Base-by-base conservation (phyloP, 139 green algal genomes). In the Mesotaenium endlicherianum region DNA sequence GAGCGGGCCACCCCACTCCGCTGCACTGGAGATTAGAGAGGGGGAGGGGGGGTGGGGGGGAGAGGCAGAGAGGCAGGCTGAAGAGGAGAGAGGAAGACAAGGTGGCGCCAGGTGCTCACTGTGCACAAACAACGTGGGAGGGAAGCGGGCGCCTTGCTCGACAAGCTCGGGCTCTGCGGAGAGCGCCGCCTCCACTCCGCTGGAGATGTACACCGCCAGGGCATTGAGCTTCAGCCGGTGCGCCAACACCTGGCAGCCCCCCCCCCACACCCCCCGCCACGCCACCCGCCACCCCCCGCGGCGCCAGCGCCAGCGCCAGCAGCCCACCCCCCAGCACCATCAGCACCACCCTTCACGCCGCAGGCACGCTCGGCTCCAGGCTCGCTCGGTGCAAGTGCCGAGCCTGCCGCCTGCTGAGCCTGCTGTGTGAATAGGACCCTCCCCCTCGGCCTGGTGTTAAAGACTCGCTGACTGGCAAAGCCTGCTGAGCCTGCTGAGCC, bases 61-160 rank as follows among this genome's bases (percentile, higher is more conserved):
- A 34, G 26, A 34, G 53, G 53, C 53, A 64, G 53, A 64, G 26
- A 64, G 26, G 26, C 20, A 34, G 53, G 20, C 53, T 64, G 53
- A 34, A 64, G 20, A 26, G 26, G 26, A 64, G 20, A 34, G 20
- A 26, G 53, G 26, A 64, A 64, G 53, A 64, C 53, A 64, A 42
- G 14, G 8, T 75, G 8, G 64, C 11, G 14, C 8, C 11, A 75
- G 8, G 34, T 60, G 30, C 70, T 67, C 44, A 79, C 70, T 79
- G 30, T 79, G 70, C 20, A 79, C 70, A 70, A 79, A 79, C 26
- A 79, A 16, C 43, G 70, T 79, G 6, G 70, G 70, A 30, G 70
- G 70, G 70, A 40, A 79, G 11, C 6, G 20, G 17, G 16, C 30
- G 17, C 70, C 70, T 6, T 6, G 11, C 59, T 30, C 26, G 11